phyloP scores from a whole-genome alignment of 192 early-diverging fungal species.

The Umbelopsis sp. region DNA sequence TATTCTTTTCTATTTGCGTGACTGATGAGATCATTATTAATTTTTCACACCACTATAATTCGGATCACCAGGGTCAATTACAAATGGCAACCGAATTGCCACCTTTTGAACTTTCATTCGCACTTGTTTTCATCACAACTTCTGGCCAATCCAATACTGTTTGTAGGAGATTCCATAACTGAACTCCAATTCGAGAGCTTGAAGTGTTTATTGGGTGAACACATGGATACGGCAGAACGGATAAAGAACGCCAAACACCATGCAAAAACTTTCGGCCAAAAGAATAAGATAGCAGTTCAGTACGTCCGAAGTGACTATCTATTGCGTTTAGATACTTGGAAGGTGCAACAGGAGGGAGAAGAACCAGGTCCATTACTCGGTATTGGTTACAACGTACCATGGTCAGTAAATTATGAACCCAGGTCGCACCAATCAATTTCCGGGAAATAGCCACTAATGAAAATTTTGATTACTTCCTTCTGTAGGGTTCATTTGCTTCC shows the following conservation, averaged over 20 bases:
- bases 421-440: neutral
- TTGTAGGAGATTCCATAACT: conserved; percentile 42
- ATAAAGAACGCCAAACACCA: conserved; percentile 8
- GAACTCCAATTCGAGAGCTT: conserved; percentile 35
- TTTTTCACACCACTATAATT: neutral
- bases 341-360: conserved; percentile 28
- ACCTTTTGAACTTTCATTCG: conserved; percentile 22
- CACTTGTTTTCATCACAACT: conserved; percentile 27
- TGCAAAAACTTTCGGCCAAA: neutral
- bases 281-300: conserved; percentile 13
- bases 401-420: neutral
- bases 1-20: neutral
- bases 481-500: conserved; percentile 30
- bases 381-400: conserved; percentile 33
- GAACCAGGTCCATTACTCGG: conserved; percentile 22
- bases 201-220: conserved; percentile 28
- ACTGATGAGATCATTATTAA: neutral
- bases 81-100: conserved; percentile 32
- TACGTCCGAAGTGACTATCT: conserved; percentile 34
- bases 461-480: neutral
- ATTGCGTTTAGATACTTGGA: conserved; percentile 29
- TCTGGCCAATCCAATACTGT: conserved; percentile 29
- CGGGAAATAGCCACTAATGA: neutral
- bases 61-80: conserved; percentile 21
- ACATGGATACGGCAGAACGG: neutral